Base-by-base conservation (phyloP, 2,329 filamentous ascomycete species). In the Rachicladosporium sp. region DNA sequence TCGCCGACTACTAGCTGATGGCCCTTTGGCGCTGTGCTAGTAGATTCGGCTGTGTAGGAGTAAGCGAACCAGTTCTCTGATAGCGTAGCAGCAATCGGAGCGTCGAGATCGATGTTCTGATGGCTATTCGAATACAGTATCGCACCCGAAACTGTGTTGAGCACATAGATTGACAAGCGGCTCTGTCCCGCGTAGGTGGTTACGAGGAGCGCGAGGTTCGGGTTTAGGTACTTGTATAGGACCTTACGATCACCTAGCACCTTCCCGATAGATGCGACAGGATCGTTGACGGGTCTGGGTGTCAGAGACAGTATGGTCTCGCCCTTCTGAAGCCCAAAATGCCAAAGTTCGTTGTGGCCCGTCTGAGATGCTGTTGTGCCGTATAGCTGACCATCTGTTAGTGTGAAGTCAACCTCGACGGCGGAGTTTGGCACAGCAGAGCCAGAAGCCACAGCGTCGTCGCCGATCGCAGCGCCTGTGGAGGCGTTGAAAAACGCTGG, bases 31-130 rank as follows among this genome's bases (percentile, higher is more conserved):
- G 58, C 48, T 4, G 66, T 60, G n/a, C 69, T 62, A 3, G 64
- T 53, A 15, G 70, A 65, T 45, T 78, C 73, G 6, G 62, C 51
- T 1, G 70, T 66, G 60, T 88, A 83, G 6, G 85, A 82, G 66
- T 93, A 96, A 5, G 80, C 73, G 55, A 93, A 88, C 87, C 89
- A 96, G 63, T 98, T 96, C 67, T 98, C 91, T 0, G 87, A 82
- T 38, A 95, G 70, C 19, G 78, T 74, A 32, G 87, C 86, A 13
- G 82, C 70, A 44, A 94, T 81, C 0, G 80, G 73, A 55, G 87
- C 80, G 35, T 64, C 68, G 1, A 74, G 69, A 55, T 96, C 88
- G 29, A 94, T 78, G 3, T 80, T 81, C 4, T 71, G 62, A 55
- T 94, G 80, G 0, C 69, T 74, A 34, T 76, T 71, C 1, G 83